Evolutionary conservation across 75 land plant genomes (phyloP), one percentile per base, ranked within the genome.

Genomic region (Cupressus sempervirens): DNA sequence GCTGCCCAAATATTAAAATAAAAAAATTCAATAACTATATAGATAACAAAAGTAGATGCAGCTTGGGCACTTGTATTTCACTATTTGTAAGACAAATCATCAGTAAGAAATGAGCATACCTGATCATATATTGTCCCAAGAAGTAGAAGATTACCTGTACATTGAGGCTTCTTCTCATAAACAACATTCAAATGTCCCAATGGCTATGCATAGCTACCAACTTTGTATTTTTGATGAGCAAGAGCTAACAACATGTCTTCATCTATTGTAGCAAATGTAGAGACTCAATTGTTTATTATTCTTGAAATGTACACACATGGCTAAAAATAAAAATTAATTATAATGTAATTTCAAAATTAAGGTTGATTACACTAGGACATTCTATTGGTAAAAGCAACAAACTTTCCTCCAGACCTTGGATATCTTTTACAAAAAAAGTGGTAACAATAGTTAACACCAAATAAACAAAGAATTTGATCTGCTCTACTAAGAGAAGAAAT

Each of bases 71-170:
- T 77, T 77, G 48, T 38, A 77, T 40, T n/a, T 77, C 80, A 77
- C 43, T 41, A 6, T 77, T 77, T 48, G 36, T 77, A 9, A 0
- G n/a, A 36, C 20, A 43, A 26, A 45, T 23, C n/a, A 20, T 79
- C 29, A 43, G 20, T 26, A 20, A 32, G 56, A 2, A 43, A n/a
- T n/a, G 30, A 30, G 85, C 8, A 30, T 14, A 97, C 99, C 99
- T 98, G 99, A 86, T 95, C 96, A 76, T 98, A 91, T 73, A 93
- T 93, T 18, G 99, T 99, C 50, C 99, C 99, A 54, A 98, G 87
- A 9, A 98, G 88, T 1, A 98, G 91, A 35, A 98, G 91, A 79
- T 92, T 98, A 84, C 96, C 99, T 48, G 99, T 98, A 13, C 99
- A 92, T 13, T 80, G 83, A 0, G 99, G 93, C 77, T 91, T 94